These are phyloP conservation scores for Lolium perenne DNA, from an alignment of 176 grass and related monocot species.

Conservation along the genomic window DNA sequence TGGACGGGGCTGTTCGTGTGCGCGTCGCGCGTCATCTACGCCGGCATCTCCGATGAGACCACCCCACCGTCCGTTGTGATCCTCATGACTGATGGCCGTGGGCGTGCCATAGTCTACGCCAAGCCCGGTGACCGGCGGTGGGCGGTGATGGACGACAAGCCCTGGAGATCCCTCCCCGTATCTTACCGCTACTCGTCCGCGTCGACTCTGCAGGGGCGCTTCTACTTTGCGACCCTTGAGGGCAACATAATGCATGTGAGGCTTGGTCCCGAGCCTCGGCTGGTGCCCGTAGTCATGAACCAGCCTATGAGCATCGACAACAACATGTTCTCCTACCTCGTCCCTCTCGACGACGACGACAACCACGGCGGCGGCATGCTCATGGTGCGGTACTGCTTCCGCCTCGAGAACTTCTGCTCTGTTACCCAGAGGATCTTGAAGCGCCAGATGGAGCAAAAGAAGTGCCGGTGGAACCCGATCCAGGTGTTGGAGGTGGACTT, in stretches of 20 bases:
- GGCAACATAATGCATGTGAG: slow-evolving; percentile 14
- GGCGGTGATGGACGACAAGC: neutral
- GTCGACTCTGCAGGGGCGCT: neutral
- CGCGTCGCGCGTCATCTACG: neutral
- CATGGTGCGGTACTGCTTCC: neutral
- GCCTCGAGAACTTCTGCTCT: neutral
- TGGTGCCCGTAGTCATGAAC: neutral
- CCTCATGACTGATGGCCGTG: neutral
- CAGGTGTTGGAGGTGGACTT: neutral
- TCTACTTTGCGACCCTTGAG: slow-evolving; percentile 14
- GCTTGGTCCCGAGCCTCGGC: neutral
- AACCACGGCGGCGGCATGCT: neutral
- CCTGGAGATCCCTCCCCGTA: neutral
- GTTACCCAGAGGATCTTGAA: too few species aligned
- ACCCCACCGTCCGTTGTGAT: neutral
- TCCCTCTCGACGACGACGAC: neutral
- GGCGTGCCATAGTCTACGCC: neutral
- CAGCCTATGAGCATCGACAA: neutral
- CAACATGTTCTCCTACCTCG: neutral
- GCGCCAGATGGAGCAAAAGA: neutral
- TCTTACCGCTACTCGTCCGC: neutral
- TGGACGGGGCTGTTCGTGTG: neutral
- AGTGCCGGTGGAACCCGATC: neutral
- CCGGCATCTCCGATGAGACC: neutral
- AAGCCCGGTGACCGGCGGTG: slow-evolving; percentile 22